Conservation (phyloP, 2,329 filamentous ascomycete genomes). For the Calonectria henricotiae region DNA sequence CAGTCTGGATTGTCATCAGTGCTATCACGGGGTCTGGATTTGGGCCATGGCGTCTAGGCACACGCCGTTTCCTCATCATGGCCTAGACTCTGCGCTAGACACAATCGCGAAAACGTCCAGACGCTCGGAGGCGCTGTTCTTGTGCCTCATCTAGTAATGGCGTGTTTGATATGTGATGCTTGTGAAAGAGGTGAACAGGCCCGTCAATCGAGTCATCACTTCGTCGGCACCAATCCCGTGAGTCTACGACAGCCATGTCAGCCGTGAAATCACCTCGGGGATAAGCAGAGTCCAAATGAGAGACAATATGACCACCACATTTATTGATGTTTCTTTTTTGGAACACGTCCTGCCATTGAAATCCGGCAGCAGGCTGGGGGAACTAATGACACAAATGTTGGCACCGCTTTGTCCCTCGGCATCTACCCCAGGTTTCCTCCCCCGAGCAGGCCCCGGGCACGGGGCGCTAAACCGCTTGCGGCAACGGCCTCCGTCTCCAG, state of each 20-base stretch:
- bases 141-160: background rate
- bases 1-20: slow-evolving; percentile 1
- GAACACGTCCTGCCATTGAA: background rate
- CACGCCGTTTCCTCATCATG: slow-evolving; percentile 9
- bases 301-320: slow-evolving; percentile 10
- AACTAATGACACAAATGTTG: slow-evolving; percentile 32
- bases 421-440: slow-evolving; percentile 51
- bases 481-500: slow-evolving; percentile 37
- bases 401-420: slow-evolving; percentile 48
- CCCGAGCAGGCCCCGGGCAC: background rate
- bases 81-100: background rate
- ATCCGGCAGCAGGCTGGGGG: background rate
- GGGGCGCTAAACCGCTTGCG: slow-evolving; percentile 40
- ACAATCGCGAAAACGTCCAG: background rate
- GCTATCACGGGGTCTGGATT: slow-evolving; percentile 4
- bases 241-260: slow-evolving; percentile 2
- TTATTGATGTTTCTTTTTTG: background rate
- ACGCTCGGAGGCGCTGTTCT: background rate
- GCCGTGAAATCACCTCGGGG: slow-evolving; percentile 13
- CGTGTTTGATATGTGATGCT: background rate
- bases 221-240: background rate
- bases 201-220: slow-evolving; percentile 10
- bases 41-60: slow-evolving; percentile 1
- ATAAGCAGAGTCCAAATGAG: slow-evolving; percentile 5
- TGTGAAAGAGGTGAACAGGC: background rate